Evolutionary conservation across 2,329 filamentous ascomycete species (phyloP), one percentile per base, ranked within the genome.

Genomic region (Penicillium sp.): DNA sequence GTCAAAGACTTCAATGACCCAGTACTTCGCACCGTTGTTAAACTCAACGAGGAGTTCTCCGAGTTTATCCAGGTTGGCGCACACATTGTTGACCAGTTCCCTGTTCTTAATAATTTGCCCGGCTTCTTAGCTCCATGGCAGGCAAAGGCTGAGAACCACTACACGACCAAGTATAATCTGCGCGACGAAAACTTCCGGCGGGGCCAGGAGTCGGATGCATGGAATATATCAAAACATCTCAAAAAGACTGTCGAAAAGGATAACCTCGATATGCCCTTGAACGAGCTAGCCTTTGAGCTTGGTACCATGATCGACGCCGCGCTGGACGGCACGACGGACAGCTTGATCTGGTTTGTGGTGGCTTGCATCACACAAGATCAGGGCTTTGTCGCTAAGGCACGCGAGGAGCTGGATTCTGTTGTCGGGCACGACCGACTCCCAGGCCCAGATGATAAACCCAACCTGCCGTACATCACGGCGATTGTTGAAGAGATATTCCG

Each of bases 51-150:
- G 10, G 42, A 44, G 6, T 44, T 44, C 17, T 44, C 42, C 3
- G 25, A 44, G 25, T 44, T 44, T 19, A 27, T 44, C 17, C 42
- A 44, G 9, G 42, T 44, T 13, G 25, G 42, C 17, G 42, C 42
- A 3, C 42, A 44, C 42, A 44, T 44, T 29, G 79, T 80, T 29
- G 80, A 82, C 61, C 75, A 75, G 0, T 77, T 81, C 60, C 82
- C 73, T 1, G 51, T 72, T 13, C 68, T 76, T 47, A 79, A 79
- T 43, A 66, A 78, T 45, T 53, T 82, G 0, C 81, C 81, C 0
- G 67, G 75, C 47, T 61, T 68, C 6, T 64, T 81, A 7, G 78
- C 79, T 0, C 75, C 76, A 2, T 82, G 80, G 80, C 80, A 81
- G 43, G 53, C 49, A 36, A 51, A 56, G n/a, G 66, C 52, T 5